phyloP scores from a whole-genome alignment of 805 yeast species.

The Cyberlindnera lachancei region DNA sequence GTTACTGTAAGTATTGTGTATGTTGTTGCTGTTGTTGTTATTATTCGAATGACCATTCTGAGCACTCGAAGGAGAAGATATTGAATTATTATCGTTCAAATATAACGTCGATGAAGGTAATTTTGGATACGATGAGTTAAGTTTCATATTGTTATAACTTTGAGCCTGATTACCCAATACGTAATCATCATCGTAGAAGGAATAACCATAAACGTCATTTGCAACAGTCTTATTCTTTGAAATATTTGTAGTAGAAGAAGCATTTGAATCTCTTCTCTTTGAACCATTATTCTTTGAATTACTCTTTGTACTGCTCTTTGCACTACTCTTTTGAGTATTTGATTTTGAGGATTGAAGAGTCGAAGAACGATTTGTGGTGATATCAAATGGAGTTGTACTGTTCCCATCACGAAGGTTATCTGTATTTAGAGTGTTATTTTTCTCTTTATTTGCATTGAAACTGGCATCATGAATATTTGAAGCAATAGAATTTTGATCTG shows the following conservation, averaged over 20 bases:
- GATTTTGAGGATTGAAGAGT: slow-evolving; percentile 3
- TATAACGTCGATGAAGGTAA: slow-evolving; percentile 17
- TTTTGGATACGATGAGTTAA: slow-evolving; percentile 20
- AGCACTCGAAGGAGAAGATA: slow-evolving; percentile 7
- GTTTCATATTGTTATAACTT: slow-evolving; percentile 12
- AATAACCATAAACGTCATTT: slow-evolving; percentile 22
- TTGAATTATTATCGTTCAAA: slow-evolving; percentile 11
- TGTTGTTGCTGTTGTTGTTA: slow-evolving; percentile 8
- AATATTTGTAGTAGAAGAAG: too few relatives aligned
- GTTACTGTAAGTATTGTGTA: slow-evolving; percentile 1
- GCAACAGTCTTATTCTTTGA: slow-evolving; percentile 1
- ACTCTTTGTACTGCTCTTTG: background rate
- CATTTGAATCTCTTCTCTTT: background rate
- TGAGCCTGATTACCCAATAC: slow-evolving; percentile 14
- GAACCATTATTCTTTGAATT: background rate
- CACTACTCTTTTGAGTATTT: background rate
- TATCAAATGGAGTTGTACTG: slow-evolving; percentile 1
- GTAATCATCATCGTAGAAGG: slow-evolving; percentile 24
- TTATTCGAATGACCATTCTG: slow-evolving; percentile 1
- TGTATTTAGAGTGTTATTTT: background rate
- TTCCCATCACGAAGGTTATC: background rate
- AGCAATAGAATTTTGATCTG: background rate
- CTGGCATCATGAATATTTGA: background rate
- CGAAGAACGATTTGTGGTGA: slow-evolving; percentile 1
- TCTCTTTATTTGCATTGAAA: background rate